These are phyloP conservation scores for Centrapalus pauciflorus DNA, from an alignment of 129 eudicot genomes.

Conservation along the genomic window DNA sequence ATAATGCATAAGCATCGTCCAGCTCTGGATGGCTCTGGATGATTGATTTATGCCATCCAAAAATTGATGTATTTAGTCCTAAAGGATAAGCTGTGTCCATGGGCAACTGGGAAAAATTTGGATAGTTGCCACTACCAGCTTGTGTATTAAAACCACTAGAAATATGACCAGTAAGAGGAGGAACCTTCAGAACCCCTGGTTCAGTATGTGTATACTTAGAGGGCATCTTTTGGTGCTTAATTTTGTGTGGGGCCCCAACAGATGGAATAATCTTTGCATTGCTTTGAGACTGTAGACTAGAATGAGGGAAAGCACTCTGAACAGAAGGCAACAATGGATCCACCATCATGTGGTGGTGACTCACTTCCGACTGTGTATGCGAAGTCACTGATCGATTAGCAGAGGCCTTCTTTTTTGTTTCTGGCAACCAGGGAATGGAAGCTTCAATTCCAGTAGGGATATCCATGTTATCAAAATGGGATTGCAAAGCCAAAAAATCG, in stretches of 20 bases:
- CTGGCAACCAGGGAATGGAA: constrained; percentile 58
- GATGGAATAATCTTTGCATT: not conserved
- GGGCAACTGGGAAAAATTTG: not conserved
- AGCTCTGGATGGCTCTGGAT: not conserved
- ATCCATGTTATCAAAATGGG: constrained; percentile 73
- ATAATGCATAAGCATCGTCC: not conserved
- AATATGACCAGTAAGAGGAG: not conserved
- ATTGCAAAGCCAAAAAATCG: constrained; percentile 47
- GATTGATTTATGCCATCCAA: not conserved
- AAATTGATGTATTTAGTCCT: not conserved
- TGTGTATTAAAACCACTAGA: not conserved
- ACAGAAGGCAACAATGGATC: not conserved
- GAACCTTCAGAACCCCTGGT: not conserved
- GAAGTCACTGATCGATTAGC: not conserved
- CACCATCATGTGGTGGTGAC: not conserved
- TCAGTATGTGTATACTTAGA: not conserved
- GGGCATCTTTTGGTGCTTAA: constrained; percentile 2
- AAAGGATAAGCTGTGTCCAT: not conserved
- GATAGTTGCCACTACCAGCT: not conserved
- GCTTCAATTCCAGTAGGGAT: constrained; percentile 78
- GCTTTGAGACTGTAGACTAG: not conserved
- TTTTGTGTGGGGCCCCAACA: not conserved
- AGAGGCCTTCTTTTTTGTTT: not conserved
- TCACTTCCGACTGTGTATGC: not conserved
- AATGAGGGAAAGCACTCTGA: not conserved